phyloP scores from a whole-genome alignment of 352 stramenopile species.

The Phytophthora ohioensis region DNA sequence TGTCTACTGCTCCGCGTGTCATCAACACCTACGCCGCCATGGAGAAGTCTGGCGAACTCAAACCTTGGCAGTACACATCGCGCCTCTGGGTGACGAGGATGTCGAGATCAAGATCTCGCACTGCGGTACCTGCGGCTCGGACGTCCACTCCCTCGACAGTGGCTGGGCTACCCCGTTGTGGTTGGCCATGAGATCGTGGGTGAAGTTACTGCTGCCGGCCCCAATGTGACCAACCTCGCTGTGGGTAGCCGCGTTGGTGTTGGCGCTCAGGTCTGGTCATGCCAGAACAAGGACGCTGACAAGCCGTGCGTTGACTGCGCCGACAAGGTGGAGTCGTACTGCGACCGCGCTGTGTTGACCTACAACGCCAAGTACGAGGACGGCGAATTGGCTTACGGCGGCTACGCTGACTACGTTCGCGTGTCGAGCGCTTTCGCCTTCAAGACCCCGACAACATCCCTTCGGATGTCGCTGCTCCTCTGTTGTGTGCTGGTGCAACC shows the following conservation, averaged over 20 bases:
- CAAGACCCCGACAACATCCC: conserved; percentile 65
- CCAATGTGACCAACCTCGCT: conserved; percentile 68
- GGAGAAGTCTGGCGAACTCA: conserved; percentile 44
- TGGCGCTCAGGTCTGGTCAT: conserved; percentile 80
- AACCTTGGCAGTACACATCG: conserved; percentile 59
- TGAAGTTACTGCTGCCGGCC: conserved; percentile 47
- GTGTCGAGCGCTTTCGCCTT: conserved; percentile 70
- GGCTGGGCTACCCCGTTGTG: conserved; percentile 64
- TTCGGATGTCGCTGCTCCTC: conserved; percentile 52
- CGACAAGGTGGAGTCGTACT: conserved; percentile 71
- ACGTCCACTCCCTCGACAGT: conserved; percentile 61
- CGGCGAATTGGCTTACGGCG: conserved; percentile 56
- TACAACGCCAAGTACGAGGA: conserved; percentile 68
- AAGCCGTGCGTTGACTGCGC: conserved; percentile 68
- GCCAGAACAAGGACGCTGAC: conserved; percentile 67
- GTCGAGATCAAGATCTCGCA: conserved; percentile 75
- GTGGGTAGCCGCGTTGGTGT: conserved; percentile 85
- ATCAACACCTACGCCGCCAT: conserved; percentile 62
- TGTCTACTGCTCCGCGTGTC: conserved; percentile 45
- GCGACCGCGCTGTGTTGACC: conserved; percentile 52
- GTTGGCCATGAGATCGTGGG: conserved; percentile 69
- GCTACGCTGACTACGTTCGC: conserved; percentile 82
- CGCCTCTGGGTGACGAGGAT: conserved; percentile 53
- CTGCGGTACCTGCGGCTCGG: conserved; percentile 69
- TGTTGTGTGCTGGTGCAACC: conserved; percentile 88